Conservation (phyloP, 2,329 filamentous ascomycete genomes). For the Fusarium austroafricanum region DNA sequence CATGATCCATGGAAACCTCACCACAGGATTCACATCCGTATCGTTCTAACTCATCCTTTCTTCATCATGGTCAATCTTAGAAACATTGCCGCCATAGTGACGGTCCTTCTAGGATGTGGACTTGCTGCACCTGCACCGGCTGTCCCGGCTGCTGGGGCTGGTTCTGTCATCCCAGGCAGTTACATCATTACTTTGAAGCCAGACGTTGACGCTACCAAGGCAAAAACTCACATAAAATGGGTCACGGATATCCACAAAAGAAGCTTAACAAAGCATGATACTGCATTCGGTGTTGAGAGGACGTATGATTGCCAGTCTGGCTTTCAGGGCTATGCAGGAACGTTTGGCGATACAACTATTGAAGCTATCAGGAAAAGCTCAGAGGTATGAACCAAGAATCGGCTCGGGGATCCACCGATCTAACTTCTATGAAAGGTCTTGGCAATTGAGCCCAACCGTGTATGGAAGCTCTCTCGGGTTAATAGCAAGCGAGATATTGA, state of each 20-base stretch:
- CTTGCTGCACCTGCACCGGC: conserved; percentile 13
- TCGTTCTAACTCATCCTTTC: not conserved
- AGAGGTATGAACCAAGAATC: conserved; percentile 48
- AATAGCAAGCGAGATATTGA: not conserved
- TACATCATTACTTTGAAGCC: conserved; percentile 72
- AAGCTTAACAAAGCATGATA: conserved; percentile 59
- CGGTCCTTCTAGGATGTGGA: conserved; percentile 13
- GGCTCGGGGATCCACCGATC: rapidly evolving
- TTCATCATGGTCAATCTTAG: conserved; percentile 16
- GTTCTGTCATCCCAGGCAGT: conserved; percentile 50
- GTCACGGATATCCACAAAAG: conserved; percentile 64
- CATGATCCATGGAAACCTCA: not conserved
- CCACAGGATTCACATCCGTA: no score
- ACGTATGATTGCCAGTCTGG: conserved; percentile 42
- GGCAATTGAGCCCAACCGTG: conserved; percentile 25
- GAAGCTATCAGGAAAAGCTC: conserved; percentile 54
- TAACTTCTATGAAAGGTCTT: conserved; percentile 34
- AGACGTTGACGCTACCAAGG: conserved; percentile 51
- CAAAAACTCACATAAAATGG: conserved; percentile 60
- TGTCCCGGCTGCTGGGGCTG: not conserved
- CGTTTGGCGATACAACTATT: conserved; percentile 54
- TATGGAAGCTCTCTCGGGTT: conserved; percentile 21
- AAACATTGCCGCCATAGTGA: not conserved
- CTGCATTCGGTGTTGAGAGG: conserved; percentile 47
- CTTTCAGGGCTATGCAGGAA: conserved; percentile 57